phyloP scores from a whole-genome alignment of 768 basidiomycete genomes.

The Phaeotremella fagi region DNA sequence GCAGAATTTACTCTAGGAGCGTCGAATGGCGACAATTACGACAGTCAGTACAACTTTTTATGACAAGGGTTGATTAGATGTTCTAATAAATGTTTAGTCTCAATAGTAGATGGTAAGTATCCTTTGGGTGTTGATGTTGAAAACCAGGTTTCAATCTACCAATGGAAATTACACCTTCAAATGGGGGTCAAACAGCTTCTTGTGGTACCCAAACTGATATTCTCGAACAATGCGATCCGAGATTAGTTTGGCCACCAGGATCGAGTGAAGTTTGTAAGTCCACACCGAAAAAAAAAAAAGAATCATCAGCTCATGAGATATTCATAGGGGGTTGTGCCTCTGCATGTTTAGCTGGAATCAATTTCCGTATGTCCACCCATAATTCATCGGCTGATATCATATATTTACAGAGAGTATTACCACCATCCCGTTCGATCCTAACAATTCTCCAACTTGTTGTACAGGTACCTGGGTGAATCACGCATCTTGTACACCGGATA shows the following conservation, averaged over 20 bases:
- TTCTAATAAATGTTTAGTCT: constrained; percentile 10
- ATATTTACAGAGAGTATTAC: not conserved
- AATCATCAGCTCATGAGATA: not conserved
- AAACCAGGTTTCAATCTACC: constrained; percentile 26
- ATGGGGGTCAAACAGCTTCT: constrained; percentile 2
- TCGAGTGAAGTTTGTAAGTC: constrained; percentile 20
- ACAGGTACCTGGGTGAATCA: constrained; percentile 1
- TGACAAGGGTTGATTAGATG: constrained; percentile 1
- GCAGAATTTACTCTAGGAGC: constrained; percentile 2
- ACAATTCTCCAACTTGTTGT: constrained; percentile 4
- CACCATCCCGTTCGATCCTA: not conserved
- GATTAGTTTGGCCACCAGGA: constrained; percentile 20
- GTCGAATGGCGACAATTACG: not conserved
- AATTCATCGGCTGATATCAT: constrained; percentile 3
- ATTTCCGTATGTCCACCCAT: constrained; percentile 13
- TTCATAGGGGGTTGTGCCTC: constrained; percentile 17
- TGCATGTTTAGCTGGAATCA: constrained; percentile 8
- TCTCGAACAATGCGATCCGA: constrained; percentile 22
- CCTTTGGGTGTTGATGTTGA: not conserved
- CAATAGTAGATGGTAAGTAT: constrained; percentile 22
- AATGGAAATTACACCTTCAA: constrained; percentile 17
- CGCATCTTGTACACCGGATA: not conserved
- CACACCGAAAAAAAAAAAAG: not conserved
- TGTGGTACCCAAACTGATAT: constrained; percentile 22
- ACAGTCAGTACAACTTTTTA: constrained; percentile 10